These are phyloP conservation scores for Hypoxylon sp. DNA, from an alignment of 2,329 filamentous ascomycete genomes.

Conservation along the genomic window DNA sequence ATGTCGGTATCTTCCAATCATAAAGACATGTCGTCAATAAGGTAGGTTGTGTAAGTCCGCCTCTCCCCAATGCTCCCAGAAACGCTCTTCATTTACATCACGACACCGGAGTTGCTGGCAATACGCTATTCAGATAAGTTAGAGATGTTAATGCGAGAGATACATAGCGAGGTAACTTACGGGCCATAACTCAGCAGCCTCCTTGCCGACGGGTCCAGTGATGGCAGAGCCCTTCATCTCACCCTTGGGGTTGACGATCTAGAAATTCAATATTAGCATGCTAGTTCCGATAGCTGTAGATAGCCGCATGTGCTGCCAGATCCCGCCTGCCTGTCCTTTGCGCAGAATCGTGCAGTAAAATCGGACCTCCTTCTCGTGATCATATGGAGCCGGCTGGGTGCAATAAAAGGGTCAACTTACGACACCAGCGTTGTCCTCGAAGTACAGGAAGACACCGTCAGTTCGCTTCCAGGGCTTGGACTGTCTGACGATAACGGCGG, in stretches of 20 bases:
- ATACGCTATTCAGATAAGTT: constrained; percentile 79
- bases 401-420: constrained; percentile 69
- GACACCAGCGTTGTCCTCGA: constrained; percentile 99
- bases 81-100: constrained; percentile 83
- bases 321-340: too few relatives aligned
- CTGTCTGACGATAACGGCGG: constrained; percentile 98
- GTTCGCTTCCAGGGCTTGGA: constrained; percentile 99
- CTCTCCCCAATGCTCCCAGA: constrained; percentile 44
- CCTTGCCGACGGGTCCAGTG: constrained; percentile 99
- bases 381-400: neutral
- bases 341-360: neutral
- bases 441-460: constrained; percentile 99
- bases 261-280: constrained; percentile 56
- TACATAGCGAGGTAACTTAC: constrained; percentile 68
- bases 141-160: constrained; percentile 45
- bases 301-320: neutral
- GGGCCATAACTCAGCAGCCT: constrained; percentile 99
- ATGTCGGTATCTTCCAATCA: constrained; percentile 49
- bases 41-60: constrained; percentile 43
- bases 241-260: constrained; percentile 99
- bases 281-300: constrained; percentile 23
- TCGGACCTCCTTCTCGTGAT: neutral
- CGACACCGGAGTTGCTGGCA: constrained; percentile 99
- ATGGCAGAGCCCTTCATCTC: constrained; percentile 99
- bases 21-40: constrained; percentile 50